A percentile compares a stretch with the other conserved stretches of the same genome.
Evolutionary conservation across 345 rosid genomes (phyloP).

Genomic region (Rhodamnia argentea): DNA sequence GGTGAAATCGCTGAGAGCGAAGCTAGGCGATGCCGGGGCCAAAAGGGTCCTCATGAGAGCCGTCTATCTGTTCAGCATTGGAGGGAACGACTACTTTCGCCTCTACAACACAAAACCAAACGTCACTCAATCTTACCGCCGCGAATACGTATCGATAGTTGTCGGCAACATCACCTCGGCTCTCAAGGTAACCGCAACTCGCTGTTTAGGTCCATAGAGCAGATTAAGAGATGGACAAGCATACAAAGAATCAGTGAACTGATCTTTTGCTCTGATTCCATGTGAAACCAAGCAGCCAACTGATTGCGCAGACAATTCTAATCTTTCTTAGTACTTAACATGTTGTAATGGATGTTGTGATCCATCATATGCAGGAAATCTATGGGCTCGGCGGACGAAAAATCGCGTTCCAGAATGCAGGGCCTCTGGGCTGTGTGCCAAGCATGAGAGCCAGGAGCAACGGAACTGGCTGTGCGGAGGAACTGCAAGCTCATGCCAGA

Average conservation of each 20-base stretch:
- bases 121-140: background rate
- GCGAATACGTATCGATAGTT: background rate
- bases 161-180: slow-evolving; percentile 8
- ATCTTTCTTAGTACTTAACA: background rate
- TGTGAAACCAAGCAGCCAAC: background rate
- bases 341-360: background rate
- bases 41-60: background rate
- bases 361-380: background rate
- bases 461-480: background rate
- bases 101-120: background rate
- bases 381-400: slow-evolving; percentile 15
- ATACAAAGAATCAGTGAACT: background rate
- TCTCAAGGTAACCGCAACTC: slow-evolving; percentile 1
- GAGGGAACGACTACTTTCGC: slow-evolving; percentile 8
- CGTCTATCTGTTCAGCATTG: slow-evolving; percentile 10
- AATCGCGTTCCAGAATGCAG: slow-evolving; percentile 8
- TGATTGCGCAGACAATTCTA: background rate
- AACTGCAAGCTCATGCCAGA: background rate
- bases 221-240: background rate
- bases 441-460: background rate
- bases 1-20: background rate
- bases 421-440: slow-evolving; percentile 20
- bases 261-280: background rate
- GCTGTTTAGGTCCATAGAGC: background rate
- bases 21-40: background rate